Evolutionary conservation across 257 asterid genomes (phyloP).

Genomic region (Petunia axillaris): DNA sequence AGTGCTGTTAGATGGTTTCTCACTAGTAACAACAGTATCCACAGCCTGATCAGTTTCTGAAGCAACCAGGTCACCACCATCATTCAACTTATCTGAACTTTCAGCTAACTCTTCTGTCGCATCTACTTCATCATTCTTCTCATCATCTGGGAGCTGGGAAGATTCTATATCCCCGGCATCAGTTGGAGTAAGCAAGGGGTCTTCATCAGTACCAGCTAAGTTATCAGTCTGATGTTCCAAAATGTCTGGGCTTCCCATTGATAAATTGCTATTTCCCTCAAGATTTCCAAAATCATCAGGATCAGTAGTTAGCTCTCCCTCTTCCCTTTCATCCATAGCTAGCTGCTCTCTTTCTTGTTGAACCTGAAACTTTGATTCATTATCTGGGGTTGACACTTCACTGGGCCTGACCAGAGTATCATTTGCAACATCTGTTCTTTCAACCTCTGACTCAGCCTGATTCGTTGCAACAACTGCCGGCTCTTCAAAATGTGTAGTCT

Average conservation of each 20-base stretch:
- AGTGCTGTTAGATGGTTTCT: slow-evolving; percentile 45
- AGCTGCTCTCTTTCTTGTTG: slow-evolving; percentile 70
- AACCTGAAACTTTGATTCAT: slow-evolving; percentile 49
- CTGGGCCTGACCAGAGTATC: slow-evolving; percentile 48
- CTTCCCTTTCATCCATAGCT: slow-evolving; percentile 73
- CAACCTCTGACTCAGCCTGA: slow-evolving; percentile 52
- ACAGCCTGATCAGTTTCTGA: slow-evolving; percentile 46
- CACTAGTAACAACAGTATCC: slow-evolving; percentile 33
- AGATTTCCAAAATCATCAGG: slow-evolving; percentile 39
- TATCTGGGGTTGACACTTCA: slow-evolving; percentile 50
- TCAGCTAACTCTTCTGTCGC: slow-evolving; percentile 42
- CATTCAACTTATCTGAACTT: slow-evolving; percentile 41
- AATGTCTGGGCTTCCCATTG: slow-evolving; percentile 43
- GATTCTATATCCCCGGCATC: slow-evolving; percentile 67
- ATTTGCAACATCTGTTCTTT: slow-evolving; percentile 47
- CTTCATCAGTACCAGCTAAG: slow-evolving; percentile 49
- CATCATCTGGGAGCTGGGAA: slow-evolving; percentile 51
- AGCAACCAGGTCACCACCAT: slow-evolving; percentile 43
- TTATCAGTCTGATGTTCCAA: slow-evolving; percentile 51
- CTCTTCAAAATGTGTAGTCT: slow-evolving; percentile 54
- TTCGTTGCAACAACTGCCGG: slow-evolving; percentile 38
- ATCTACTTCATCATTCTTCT: slow-evolving; percentile 46
- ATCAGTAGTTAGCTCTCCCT: slow-evolving; percentile 71
- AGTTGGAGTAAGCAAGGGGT: slow-evolving; percentile 35
- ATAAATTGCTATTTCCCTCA: slow-evolving; percentile 53